These are phyloP conservation scores for Salix viminalis DNA, from an alignment of 345 rosid genomes.

Conservation along the genomic window DNA sequence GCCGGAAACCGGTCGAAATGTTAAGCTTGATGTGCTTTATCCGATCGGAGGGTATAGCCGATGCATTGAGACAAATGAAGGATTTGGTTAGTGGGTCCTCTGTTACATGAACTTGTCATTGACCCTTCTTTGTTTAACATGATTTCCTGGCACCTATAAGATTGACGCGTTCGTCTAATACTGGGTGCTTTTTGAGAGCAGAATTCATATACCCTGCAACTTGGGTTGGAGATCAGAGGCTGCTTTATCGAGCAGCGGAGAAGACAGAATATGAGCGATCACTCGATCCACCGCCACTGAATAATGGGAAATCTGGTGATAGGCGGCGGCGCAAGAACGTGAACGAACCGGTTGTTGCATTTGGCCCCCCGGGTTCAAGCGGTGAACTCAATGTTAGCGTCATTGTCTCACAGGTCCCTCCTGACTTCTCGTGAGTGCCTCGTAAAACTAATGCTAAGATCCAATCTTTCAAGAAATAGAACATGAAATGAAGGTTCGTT, in stretches of 20 bases:
- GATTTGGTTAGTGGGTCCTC: conserved; percentile 70
- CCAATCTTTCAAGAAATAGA: neutral
- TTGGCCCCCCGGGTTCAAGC: conserved; percentile 81
- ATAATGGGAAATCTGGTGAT: conserved; percentile 18
- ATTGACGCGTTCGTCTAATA: neutral
- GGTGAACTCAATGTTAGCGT: conserved; percentile 93
- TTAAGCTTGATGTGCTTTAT: conserved; percentile 79
- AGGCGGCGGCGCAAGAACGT: conserved; percentile 39
- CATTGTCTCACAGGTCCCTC: conserved; percentile 71
- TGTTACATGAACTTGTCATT: neutral
- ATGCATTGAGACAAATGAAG: conserved; percentile 61
- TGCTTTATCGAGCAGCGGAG: conserved; percentile 69
- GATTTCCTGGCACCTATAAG: neutral
- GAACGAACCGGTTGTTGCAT: conserved; percentile 73
- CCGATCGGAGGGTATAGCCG: conserved; percentile 72
- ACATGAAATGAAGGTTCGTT: neutral
- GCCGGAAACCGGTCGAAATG: conserved; percentile 54
- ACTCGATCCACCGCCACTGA: conserved; percentile 70
- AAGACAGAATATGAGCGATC: conserved; percentile 55
- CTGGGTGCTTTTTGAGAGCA: conserved; percentile 17
- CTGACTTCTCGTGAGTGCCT: conserved; percentile 69
- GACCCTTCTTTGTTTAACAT: too few species aligned
- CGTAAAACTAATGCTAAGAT: too few species aligned
- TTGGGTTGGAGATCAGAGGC: conserved; percentile 82
- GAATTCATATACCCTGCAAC: conserved; percentile 69